Evolutionary conservation across 1,139 yeast species (phyloP).

Genomic region (Kodamaea anthophila): DNA sequence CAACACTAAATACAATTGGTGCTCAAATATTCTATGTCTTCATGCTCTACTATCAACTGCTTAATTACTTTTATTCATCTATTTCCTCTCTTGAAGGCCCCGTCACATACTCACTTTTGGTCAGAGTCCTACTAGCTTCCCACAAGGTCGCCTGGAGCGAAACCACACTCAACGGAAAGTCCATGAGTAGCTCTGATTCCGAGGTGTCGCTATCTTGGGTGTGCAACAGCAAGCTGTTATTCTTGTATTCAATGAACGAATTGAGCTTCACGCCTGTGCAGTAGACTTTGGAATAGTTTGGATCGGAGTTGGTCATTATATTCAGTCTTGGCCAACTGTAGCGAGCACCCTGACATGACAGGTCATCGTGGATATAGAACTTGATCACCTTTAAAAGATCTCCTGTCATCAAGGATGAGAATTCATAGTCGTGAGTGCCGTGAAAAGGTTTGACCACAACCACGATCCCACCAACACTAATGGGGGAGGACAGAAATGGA

Average conservation of each 20-base stretch:
- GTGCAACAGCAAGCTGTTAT: conserved; percentile 15
- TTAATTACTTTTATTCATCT: no score
- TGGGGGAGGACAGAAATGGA: conserved; percentile 22
- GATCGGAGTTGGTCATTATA: conserved; percentile 9
- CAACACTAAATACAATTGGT: no score
- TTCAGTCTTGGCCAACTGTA: neutral
- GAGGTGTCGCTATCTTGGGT: conserved; percentile 9
- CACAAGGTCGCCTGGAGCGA: conserved; percentile 24
- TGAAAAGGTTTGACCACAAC: conserved; percentile 31
- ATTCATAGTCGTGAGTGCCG: conserved; percentile 19
- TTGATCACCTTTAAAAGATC: conserved; percentile 28
- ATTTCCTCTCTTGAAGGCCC: neutral
- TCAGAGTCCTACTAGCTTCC: conserved; percentile 1
- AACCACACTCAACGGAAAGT: conserved; percentile 26
- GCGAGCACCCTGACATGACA: conserved; percentile 4
- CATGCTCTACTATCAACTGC: no score
- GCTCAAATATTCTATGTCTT: no score
- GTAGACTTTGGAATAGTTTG: conserved; percentile 16
- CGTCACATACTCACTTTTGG: neutral
- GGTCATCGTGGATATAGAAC: conserved; percentile 18
- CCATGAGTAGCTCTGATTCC: conserved; percentile 1
- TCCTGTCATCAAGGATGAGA: conserved; percentile 25
- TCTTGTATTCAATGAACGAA: conserved; percentile 20
- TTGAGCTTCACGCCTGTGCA: conserved; percentile 31
- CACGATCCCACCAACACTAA: conserved; percentile 29